phyloP scores from a whole-genome alignment of 1,284 basidiomycete species.

The Fomitopsis pinicola region DNA sequence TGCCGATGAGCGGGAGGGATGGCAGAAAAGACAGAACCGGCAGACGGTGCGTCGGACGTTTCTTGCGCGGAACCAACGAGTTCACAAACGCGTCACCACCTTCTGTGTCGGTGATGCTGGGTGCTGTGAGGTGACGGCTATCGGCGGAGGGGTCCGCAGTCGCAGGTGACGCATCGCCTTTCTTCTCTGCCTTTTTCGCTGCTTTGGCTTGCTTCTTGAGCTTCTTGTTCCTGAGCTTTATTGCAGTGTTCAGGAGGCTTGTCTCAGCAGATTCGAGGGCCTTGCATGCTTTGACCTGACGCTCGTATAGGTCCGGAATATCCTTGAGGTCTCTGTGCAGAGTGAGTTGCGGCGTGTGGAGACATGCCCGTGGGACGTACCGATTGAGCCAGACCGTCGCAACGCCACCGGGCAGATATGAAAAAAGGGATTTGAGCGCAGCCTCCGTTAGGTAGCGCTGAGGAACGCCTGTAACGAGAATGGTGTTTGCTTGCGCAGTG shows the following conservation, averaged over 20 bases:
- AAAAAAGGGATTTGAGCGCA: constrained; percentile 66
- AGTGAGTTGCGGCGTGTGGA: background rate
- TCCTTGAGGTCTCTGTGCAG: constrained; percentile 66
- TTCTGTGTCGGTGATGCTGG: constrained; percentile 42
- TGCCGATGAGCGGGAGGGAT: constrained; percentile 59
- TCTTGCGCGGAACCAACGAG: constrained; percentile 57
- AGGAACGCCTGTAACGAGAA: constrained; percentile 90
- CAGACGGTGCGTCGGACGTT: constrained; percentile 83
- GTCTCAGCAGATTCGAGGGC: constrained; percentile 88
- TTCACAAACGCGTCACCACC: constrained; percentile 38
- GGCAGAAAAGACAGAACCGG: constrained; percentile 47
- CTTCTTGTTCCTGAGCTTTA: constrained; percentile 57
- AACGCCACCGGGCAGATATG: constrained; percentile 79
- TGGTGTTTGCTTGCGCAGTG: constrained; percentile 81
- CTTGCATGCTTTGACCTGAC: constrained; percentile 67
- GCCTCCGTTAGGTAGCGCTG: constrained; percentile 63
- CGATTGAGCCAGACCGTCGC: constrained; percentile 89
- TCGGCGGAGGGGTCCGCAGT: constrained; percentile 9
- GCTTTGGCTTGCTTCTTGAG: constrained; percentile 34
- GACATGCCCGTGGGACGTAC: constrained; percentile 22
- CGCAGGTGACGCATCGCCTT: constrained; percentile 14
- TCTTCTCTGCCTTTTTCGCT: constrained; percentile 29
- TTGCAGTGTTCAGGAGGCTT: constrained; percentile 67
- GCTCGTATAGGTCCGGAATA: constrained; percentile 79
- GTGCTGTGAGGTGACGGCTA: constrained; percentile 44